Conservation (phyloP, 225 moss, liverwort and hornwort species). For the Sphagnum tenellum region DNA sequence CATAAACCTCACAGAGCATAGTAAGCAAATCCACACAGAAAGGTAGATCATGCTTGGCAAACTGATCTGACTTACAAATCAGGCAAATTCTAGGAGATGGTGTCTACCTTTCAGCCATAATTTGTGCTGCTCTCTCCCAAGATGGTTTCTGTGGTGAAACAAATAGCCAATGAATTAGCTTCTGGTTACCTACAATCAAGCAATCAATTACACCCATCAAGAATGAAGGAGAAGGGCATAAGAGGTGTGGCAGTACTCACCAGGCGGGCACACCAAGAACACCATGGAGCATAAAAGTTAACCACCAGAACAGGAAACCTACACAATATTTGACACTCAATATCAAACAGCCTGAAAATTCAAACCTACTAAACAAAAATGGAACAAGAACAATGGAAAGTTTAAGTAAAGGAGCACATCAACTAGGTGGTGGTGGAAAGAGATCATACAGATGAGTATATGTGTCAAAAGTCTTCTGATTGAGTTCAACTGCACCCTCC, state of each 20-base stretch:
- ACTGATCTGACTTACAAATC: too few relatives aligned
- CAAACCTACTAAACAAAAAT: too few relatives aligned
- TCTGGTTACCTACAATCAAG: too few relatives aligned
- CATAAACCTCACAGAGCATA: too few relatives aligned
- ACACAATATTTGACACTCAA: background rate
- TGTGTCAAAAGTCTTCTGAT: conserved; percentile 39
- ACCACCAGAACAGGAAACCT: conserved; percentile 66
- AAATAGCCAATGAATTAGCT: too few relatives aligned
- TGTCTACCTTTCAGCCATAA: conserved; percentile 51
- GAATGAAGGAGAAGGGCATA: too few relatives aligned
- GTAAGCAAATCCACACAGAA: too few relatives aligned
- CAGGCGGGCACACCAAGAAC: conserved; percentile 54
- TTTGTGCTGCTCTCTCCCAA: conserved; percentile 76
- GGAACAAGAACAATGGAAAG: too few relatives aligned
- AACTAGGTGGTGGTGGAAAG: background rate
- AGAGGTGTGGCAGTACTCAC: conserved; percentile 20
- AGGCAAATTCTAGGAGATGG: too few relatives aligned
- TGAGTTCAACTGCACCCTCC: conserved; percentile 55
- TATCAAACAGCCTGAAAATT: background rate
- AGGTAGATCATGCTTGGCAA: too few relatives aligned
- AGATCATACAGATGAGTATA: conserved; percentile 54
- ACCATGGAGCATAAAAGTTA: conserved; percentile 79
- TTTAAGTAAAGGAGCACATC: too few relatives aligned
- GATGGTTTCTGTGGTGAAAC: conserved; percentile 43
- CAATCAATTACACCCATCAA: too few relatives aligned